These are phyloP conservation scores for Metschnikowia bowlesiae DNA, from an alignment of 805 yeast genomes.

Conservation along the genomic window DNA sequence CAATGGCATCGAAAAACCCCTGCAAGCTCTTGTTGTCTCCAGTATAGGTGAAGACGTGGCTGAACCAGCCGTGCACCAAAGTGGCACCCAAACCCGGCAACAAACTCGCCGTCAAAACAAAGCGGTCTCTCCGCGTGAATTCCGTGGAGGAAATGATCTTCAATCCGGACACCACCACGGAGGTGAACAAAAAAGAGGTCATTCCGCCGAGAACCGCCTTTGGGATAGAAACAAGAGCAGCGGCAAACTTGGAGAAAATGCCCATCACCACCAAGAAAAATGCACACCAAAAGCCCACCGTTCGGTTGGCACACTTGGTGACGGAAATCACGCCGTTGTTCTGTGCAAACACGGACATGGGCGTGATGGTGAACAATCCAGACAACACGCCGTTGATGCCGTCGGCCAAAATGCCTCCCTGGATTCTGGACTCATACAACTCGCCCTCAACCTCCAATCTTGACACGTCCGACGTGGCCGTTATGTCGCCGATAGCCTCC, in stretches of 20 bases:
- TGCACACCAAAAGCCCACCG: constrained; percentile 11
- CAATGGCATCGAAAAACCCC: constrained; percentile 67
- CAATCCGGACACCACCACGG: constrained; percentile 73
- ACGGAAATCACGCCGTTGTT: constrained; percentile 90
- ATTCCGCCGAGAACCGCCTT: constrained; percentile 66
- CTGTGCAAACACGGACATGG: constrained; percentile 88
- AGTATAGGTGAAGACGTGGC: constrained; percentile 56
- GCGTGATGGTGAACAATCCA: constrained; percentile 77
- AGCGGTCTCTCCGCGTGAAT: constrained; percentile 70
- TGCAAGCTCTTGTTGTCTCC: constrained; percentile 54
- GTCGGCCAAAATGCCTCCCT: constrained; percentile 91
- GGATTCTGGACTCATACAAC: constrained; percentile 79
- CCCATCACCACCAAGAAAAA: constrained; percentile 12
- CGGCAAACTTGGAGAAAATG: constrained; percentile 11
- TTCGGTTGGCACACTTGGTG: constrained; percentile 62
- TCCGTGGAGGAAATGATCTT: constrained; percentile 58
- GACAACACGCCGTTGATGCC: constrained; percentile 75
- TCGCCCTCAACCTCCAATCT: constrained; percentile 79
- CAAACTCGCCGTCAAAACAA: constrained; percentile 61
- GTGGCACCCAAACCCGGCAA: constrained; percentile 66
- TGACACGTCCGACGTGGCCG: constrained; percentile 90
- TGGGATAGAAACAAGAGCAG: constrained; percentile 12
- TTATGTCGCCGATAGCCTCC: constrained; percentile 93
- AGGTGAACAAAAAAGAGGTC: constrained; percentile 71
- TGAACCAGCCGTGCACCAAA: constrained; percentile 63